Percentiles rank a stretch among this genome's conserved stretches.
Evolutionary conservation across 2,329 filamentous ascomycete species (phyloP).

Genomic region (Basipetospora sp.): DNA sequence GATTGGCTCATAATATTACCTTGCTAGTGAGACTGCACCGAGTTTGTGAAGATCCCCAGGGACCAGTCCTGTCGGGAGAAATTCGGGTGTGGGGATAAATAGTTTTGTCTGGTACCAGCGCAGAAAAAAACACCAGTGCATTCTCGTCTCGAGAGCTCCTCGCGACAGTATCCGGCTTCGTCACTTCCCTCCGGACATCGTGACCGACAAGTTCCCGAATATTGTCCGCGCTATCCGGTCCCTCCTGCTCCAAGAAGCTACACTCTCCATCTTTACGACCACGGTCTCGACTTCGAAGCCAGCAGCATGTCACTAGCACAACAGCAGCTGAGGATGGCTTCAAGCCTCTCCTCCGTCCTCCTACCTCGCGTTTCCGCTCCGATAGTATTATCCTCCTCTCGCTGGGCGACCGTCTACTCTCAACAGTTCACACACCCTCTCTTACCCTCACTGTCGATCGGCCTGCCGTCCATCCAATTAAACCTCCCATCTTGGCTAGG

Average conservation of each 20-base stretch:
- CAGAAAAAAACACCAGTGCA: too few relatives aligned
- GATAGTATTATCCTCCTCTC: slow-evolving; percentile 25
- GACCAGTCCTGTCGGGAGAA: slow-evolving; percentile 3
- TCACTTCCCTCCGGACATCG: too few relatives aligned
- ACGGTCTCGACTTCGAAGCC: too few relatives aligned
- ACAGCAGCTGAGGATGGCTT: slow-evolving; percentile 27
- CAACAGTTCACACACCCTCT: slow-evolving; percentile 29
- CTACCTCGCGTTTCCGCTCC: slow-evolving; percentile 38
- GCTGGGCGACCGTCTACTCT: slow-evolving; percentile 29
- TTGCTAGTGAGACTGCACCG: too few relatives aligned
- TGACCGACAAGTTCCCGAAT: too few relatives aligned
- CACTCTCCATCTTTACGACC: too few relatives aligned
- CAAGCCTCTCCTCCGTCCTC: slow-evolving; percentile 27
- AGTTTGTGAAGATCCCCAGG: too few relatives aligned
- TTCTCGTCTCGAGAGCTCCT: too few relatives aligned
- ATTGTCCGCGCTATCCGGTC: too few relatives aligned
- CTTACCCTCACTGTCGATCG: slow-evolving; percentile 39
- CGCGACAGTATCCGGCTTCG: too few relatives aligned
- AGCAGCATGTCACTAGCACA: too few relatives aligned
- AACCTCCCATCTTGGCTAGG: slow-evolving; percentile 47
- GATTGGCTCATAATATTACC: slow-evolving; percentile 10
- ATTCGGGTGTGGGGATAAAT: slow-evolving; percentile 7
- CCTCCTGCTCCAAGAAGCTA: too few relatives aligned
- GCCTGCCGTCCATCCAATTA: slow-evolving; percentile 45
- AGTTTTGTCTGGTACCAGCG: slow-evolving; percentile 7